Conservation (phyloP, 2,329 filamentous ascomycete species). For the Pseudogymnoascus sp. region DNA sequence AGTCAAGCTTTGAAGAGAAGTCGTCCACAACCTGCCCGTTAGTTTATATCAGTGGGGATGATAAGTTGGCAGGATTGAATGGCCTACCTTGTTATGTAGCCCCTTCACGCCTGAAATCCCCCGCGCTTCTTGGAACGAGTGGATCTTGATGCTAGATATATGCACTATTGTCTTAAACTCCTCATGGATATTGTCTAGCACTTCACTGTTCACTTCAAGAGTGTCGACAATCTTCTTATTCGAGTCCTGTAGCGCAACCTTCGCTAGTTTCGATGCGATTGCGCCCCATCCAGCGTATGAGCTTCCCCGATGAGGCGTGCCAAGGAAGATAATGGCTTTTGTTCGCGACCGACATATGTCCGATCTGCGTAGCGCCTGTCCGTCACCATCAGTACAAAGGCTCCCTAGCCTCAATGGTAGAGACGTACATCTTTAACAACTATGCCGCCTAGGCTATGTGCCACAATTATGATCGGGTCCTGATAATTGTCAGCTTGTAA, state of each 20-base stretch:
- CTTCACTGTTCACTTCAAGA: slow-evolving; percentile 31
- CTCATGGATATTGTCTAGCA: slow-evolving; percentile 33
- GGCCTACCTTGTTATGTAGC: slow-evolving; percentile 28
- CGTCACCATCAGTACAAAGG: not conserved
- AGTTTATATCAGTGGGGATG: slow-evolving; percentile 10
- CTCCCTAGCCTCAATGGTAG: too few species aligned
- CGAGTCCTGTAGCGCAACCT: slow-evolving; percentile 28
- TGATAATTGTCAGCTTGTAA: slow-evolving; percentile 11
- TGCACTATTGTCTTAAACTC: slow-evolving; percentile 28
- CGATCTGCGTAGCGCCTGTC: slow-evolving; percentile 27
- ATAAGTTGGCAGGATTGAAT: not conserved
- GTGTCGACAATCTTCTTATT: slow-evolving; percentile 29
- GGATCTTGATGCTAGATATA: slow-evolving; percentile 28
- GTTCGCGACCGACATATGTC: not conserved
- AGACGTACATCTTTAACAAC: not conserved
- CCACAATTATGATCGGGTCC: slow-evolving; percentile 32
- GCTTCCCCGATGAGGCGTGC: slow-evolving; percentile 14
- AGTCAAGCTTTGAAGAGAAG: slow-evolving; percentile 35
- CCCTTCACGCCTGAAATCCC: slow-evolving; percentile 23
- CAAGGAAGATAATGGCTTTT: slow-evolving; percentile 31
- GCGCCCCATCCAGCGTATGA: not conserved
- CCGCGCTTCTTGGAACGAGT: slow-evolving; percentile 14
- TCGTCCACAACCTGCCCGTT: slow-evolving; percentile 31
- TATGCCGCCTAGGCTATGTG: slow-evolving; percentile 34
- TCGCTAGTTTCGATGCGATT: slow-evolving; percentile 30